Evolutionary conservation across 2,329 filamentous ascomycete genomes (phyloP).

Genomic region (Neofusicoccum parvum): DNA sequence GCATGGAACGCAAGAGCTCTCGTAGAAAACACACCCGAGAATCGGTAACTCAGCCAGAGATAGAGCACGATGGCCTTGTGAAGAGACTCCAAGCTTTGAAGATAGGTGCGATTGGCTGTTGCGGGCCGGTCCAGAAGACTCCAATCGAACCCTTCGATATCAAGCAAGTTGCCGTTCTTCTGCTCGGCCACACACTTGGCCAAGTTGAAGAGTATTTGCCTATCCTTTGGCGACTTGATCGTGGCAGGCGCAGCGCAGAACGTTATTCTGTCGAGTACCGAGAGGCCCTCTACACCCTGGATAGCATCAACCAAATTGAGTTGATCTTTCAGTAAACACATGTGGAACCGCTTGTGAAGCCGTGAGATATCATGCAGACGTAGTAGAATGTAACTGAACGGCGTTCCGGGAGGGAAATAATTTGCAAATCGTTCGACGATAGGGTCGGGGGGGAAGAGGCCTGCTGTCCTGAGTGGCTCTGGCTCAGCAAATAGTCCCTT

Average conservation of each 20-base stretch:
- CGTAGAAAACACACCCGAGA: slow-evolving; percentile 75
- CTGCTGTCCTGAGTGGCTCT: slow-evolving; percentile 68
- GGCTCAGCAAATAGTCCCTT: slow-evolving; percentile 66
- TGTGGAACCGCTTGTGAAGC: slow-evolving; percentile 67
- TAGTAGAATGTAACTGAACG: slow-evolving; percentile 79
- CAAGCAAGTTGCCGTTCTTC: slow-evolving; percentile 67
- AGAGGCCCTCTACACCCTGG: slow-evolving; percentile 67
- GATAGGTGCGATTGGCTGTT: slow-evolving; percentile 55
- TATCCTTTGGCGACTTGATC: slow-evolving; percentile 52
- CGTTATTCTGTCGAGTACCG: slow-evolving; percentile 71
- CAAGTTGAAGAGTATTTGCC: slow-evolving; percentile 63
- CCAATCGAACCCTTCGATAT: slow-evolving; percentile 70
- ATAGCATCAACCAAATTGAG: slow-evolving; percentile 73
- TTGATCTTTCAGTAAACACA: slow-evolving; percentile 66
- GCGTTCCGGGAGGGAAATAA: slow-evolving; percentile 79
- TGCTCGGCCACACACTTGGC: slow-evolving; percentile 71
- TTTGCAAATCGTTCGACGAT: slow-evolving; percentile 75
- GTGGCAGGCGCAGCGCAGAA: slow-evolving; percentile 72
- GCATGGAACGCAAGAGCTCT: slow-evolving; percentile 76
- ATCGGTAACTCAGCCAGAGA: slow-evolving; percentile 90
- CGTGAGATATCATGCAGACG: slow-evolving; percentile 71
- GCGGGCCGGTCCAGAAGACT: slow-evolving; percentile 67
- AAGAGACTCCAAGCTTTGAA: slow-evolving; percentile 71
- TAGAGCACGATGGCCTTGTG: slow-evolving; percentile 85
- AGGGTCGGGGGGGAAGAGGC: slow-evolving; percentile 70